Percentiles rank a stretch among this genome's conserved stretches.
Conservation (phyloP, 345 rosid species). For the Corchorus capsularis region DNA sequence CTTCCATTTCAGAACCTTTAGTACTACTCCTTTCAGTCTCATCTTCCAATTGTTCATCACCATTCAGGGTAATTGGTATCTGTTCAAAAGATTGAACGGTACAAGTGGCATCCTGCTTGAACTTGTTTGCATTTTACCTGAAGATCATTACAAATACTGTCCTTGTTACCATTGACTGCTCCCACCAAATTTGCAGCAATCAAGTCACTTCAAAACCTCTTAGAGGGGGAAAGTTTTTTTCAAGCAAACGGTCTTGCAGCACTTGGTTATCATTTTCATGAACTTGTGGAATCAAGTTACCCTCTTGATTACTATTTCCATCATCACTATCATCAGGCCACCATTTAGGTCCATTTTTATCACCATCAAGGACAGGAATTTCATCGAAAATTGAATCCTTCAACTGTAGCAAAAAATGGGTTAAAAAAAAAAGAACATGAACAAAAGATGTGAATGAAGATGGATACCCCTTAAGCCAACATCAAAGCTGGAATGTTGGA, state of each 20-base stretch:
- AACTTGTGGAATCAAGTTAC: conserved; percentile 23
- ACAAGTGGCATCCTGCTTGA: conserved; percentile 29
- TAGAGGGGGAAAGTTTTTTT: conserved; percentile 18
- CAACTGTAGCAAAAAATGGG: conserved; percentile 39
- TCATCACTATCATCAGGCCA: conserved; percentile 17
- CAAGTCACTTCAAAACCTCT: conserved; percentile 37
- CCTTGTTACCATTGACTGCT: conserved; percentile 15
- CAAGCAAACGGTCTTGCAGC: conserved; percentile 16
- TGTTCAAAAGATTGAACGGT: conserved; percentile 12
- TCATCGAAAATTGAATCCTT: conserved; percentile 37
- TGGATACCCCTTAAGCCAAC: neutral
- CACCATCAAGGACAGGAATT: neutral
- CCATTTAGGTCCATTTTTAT: conserved; percentile 8
- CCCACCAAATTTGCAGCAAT: conserved; percentile 20
- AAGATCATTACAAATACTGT: conserved; percentile 14
- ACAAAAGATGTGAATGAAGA: conserved; percentile 1
- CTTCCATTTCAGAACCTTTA: conserved; percentile 17
- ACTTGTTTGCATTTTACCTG: conserved; percentile 35
- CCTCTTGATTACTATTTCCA: conserved; percentile 22
- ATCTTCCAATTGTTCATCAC: conserved; percentile 7
- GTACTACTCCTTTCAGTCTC: conserved; percentile 12
- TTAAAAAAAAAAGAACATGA: neutral
- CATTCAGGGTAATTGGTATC: conserved; percentile 4
- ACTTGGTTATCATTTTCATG: conserved; percentile 24
- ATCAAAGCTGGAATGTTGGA: conserved; percentile 3